Conservation (phyloP, 1,139 yeast genomes). For the Nadsonia commutata region DNA sequence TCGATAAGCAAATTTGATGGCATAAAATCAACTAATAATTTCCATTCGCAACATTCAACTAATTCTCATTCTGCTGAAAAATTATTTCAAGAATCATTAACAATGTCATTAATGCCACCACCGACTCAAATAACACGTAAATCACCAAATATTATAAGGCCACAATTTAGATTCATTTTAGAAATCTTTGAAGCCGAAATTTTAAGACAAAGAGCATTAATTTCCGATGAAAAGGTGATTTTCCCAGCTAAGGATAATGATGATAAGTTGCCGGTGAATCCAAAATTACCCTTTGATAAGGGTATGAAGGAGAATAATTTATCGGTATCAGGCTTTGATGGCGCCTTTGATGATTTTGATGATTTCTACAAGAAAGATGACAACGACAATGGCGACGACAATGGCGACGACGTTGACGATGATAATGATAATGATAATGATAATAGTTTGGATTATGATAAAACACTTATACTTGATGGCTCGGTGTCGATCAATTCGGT, state of each 20-base stretch:
- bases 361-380: not conserved
- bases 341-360: constrained; percentile 3
- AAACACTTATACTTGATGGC: too few relatives aligned
- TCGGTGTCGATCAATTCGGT: too few relatives aligned
- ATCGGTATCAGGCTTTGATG: not conserved
- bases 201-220: too few relatives aligned
- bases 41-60: too few relatives aligned
- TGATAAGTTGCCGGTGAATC: constrained; percentile 1
- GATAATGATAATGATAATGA: constrained; percentile 1
- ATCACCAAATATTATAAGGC: constrained; percentile 17
- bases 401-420: constrained; percentile 7
- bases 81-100: constrained; percentile 10
- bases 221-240: too few relatives aligned
- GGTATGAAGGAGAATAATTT: not conserved
- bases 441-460: too few relatives aligned
- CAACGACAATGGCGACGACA: constrained; percentile 2
- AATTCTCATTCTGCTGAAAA: too few relatives aligned
- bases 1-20: too few relatives aligned
- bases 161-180: constrained; percentile 15
- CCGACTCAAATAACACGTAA: constrained; percentile 19
- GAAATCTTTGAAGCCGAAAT: constrained; percentile 14
- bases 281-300: not conserved
- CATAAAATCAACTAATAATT: too few relatives aligned
- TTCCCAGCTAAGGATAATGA: too few relatives aligned
- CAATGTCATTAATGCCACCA: constrained; percentile 19